Conservation (phyloP, 148 eudicot species). For the Limonium bicolor region DNA sequence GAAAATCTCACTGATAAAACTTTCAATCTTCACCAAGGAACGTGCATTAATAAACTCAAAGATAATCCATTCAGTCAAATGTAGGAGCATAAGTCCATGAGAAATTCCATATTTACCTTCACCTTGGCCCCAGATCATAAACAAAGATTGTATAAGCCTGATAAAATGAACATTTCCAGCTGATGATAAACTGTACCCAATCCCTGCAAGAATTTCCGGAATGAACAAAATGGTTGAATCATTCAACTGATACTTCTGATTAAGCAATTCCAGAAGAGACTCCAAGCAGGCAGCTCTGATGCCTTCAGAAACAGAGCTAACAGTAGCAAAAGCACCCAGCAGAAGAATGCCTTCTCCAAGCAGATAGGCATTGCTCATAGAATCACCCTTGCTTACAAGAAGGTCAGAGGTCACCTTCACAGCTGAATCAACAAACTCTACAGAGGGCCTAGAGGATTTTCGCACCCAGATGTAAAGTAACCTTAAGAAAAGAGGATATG, state of each 20-base stretch:
- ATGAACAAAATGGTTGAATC: slow-evolving; percentile 27
- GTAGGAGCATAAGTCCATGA: slow-evolving; percentile 67
- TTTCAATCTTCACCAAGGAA: slow-evolving; percentile 30
- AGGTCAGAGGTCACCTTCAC: slow-evolving; percentile 25
- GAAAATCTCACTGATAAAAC: slow-evolving; percentile 24
- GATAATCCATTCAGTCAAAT: slow-evolving; percentile 78
- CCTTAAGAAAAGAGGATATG: slow-evolving; percentile 61
- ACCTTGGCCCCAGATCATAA: slow-evolving; percentile 40
- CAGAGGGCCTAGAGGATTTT: slow-evolving; percentile 55
- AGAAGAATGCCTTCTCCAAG: slow-evolving; percentile 59
- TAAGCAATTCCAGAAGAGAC: slow-evolving; percentile 43
- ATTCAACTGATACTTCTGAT: slow-evolving; percentile 27
- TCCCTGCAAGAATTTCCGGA: slow-evolving; percentile 62
- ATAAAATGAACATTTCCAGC: slow-evolving; percentile 24
- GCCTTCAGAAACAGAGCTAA: slow-evolving; percentile 33
- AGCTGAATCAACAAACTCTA: slow-evolving; percentile 34
- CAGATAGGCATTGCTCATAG: slow-evolving; percentile 18
- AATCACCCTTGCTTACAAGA: slow-evolving; percentile 18
- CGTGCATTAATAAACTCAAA: slow-evolving; percentile 28
- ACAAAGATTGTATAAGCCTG: slow-evolving; percentile 34
- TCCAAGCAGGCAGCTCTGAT: slow-evolving; percentile 42
- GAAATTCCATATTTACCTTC: slow-evolving; percentile 29
- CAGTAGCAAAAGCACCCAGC: slow-evolving; percentile 53
- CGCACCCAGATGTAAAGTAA: slow-evolving; percentile 85
- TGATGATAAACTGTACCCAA: slow-evolving; percentile 77